Evolutionary conservation across 2,329 filamentous ascomycete species (phyloP).

Genomic region (Diaporthe vexans): DNA sequence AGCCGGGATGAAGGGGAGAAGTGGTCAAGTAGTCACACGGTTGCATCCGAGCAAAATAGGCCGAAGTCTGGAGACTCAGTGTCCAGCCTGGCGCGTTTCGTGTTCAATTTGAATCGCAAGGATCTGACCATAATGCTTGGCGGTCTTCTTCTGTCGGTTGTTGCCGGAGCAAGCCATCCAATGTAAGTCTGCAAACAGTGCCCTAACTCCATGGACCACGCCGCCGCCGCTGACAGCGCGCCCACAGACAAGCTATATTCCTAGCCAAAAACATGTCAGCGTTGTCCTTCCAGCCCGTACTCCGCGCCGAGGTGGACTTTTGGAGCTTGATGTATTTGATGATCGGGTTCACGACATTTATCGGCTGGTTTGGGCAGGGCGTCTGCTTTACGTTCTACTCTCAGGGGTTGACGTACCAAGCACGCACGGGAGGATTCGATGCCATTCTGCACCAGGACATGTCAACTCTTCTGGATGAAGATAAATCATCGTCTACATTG

Average conservation of each 20-base stretch:
- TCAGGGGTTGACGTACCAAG: conserved; percentile 85
- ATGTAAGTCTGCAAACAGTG: neutral
- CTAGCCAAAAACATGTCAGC: conserved; percentile 75
- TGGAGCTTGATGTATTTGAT: conserved; percentile 92
- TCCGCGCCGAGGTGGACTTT: conserved; percentile 82
- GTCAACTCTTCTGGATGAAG: conserved; percentile 88
- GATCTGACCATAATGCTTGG: neutral
- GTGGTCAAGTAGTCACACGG: neutral
- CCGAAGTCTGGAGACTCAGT: neutral
- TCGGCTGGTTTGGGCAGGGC: conserved; percentile 78
- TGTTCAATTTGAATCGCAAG: neutral
- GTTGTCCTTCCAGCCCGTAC: conserved; percentile 64
- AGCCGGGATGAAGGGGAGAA: neutral
- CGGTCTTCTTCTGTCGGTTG: neutral
- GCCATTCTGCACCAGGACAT: conserved; percentile 94
- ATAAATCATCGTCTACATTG: conserved; percentile 89
- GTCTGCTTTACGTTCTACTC: conserved; percentile 86
- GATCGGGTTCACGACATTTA: conserved; percentile 80
- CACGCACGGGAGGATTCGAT: conserved; percentile 85
- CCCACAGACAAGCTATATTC: neutral
- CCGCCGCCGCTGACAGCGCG: neutral
- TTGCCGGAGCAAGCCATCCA: neutral
- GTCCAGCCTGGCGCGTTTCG: neutral
- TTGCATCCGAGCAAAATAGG: neutral
- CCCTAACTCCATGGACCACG: neutral